Percentiles rank a stretch among this genome's conserved stretches.
phyloP scores from a whole-genome alignment of 768 basidiomycete species.

The Leccinum truebloodii region DNA sequence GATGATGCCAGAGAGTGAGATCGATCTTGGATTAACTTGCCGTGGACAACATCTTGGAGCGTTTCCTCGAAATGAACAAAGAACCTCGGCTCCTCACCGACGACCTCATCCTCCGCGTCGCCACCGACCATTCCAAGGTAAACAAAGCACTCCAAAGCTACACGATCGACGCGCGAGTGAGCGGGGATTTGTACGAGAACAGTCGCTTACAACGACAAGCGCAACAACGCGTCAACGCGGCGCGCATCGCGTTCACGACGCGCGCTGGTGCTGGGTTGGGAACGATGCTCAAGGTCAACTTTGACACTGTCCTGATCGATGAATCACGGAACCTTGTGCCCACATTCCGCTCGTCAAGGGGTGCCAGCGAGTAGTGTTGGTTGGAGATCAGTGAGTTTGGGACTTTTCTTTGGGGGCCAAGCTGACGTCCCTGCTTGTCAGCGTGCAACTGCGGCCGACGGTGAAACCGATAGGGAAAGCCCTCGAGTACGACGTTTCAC shows the following conservation, averaged over 20 bases:
- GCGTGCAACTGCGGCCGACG: slow-evolving; percentile 68
- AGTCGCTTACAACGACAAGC: slow-evolving; percentile 58
- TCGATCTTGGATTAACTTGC: slow-evolving; percentile 38
- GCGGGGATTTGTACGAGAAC: slow-evolving; percentile 59
- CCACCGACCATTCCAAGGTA: slow-evolving; percentile 65
- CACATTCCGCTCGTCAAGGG: slow-evolving; percentile 71
- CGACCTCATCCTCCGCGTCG: slow-evolving; percentile 64
- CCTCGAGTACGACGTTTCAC: slow-evolving; percentile 58
- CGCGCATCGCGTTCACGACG: slow-evolving; percentile 62
- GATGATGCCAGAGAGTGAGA: not conserved
- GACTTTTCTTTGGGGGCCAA: not conserved
- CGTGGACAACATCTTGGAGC: slow-evolving; percentile 69
- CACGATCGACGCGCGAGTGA: slow-evolving; percentile 65
- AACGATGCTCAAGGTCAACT: slow-evolving; percentile 52
- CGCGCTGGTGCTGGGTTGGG: slow-evolving; percentile 66
- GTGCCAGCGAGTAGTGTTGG: slow-evolving; percentile 54
- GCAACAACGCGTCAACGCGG: slow-evolving; percentile 55
- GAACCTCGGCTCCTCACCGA: slow-evolving; percentile 44
- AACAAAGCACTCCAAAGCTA: slow-evolving; percentile 56
- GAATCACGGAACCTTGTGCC: slow-evolving; percentile 68
- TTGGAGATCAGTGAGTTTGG: slow-evolving; percentile 65
- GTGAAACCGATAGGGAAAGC: slow-evolving; percentile 59
- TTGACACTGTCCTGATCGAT: slow-evolving; percentile 65
- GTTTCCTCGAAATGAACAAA: slow-evolving; percentile 54
- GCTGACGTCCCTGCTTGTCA: slow-evolving; percentile 22